Evolutionary conservation across 1,284 basidiomycete species (phyloP).

Genomic region (Tilletia indica): DNA sequence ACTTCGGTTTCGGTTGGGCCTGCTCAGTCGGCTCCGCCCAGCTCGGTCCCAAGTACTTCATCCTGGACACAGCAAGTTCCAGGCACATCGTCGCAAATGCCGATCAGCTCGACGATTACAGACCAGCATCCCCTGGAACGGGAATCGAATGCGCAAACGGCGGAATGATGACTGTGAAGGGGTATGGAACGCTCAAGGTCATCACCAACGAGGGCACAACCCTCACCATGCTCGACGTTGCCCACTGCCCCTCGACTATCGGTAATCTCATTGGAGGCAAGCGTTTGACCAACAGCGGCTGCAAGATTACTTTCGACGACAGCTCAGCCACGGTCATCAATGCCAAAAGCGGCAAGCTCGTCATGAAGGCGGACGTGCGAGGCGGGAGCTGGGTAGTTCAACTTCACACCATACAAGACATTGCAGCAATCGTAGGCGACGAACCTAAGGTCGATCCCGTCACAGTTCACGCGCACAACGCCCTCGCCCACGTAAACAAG

Average conservation of each 20-base stretch:
- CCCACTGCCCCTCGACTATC: not conserved
- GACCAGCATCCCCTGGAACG: not conserved
- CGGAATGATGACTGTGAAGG: not conserved
- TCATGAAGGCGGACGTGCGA: not conserved
- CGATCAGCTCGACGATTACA: not conserved
- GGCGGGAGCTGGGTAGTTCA: not conserved
- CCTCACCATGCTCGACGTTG: not conserved
- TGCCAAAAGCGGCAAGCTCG: not conserved
- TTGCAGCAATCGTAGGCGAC: not conserved
- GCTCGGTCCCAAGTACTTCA: not conserved
- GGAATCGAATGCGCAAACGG: constrained; percentile 6
- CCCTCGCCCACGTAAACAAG: not conserved
- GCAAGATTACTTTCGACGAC: constrained; percentile 1
- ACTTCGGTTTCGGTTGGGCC: not conserved
- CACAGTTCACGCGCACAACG: not conserved
- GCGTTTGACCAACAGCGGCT: not conserved
- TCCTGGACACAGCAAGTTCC: not conserved
- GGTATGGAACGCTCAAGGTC: constrained; percentile 5
- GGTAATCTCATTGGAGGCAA: constrained; percentile 1
- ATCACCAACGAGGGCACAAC: not conserved
- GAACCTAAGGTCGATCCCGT: not conserved
- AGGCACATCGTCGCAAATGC: not conserved
- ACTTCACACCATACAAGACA: not conserved
- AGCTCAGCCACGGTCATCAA: not conserved
- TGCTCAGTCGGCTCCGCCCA: not conserved